Evolutionary conservation across 176 grass and related monocot genomes (phyloP), one percentile per base, ranked within the genome.

Genomic region (Elymus sibiricus): DNA sequence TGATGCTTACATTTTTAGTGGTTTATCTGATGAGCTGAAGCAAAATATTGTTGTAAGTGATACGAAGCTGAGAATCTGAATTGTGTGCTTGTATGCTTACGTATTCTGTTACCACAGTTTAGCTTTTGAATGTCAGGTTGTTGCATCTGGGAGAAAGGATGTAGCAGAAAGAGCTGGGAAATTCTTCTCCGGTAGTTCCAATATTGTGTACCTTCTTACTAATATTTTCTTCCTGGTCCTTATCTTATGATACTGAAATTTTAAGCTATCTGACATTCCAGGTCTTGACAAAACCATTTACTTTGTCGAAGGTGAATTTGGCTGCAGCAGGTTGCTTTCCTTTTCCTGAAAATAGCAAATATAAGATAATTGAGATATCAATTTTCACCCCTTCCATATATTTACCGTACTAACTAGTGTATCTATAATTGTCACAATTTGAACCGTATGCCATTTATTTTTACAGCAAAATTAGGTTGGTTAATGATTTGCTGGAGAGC

Each of bases 401-500:
- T 38, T 26, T 64, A 64, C 22, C 32, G 39, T 73, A 28, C 6
- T 69, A 78, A 2, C 22, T 79, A 78, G 6, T 83, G 61, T 59
- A 83, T 69, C 59, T 78, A 49, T 70, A 66, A 86, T 79, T 75
- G 10, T 40, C 12, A 12, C 49, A 3, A 74, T 42, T 62, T 78
- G 35, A 81, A 83, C 47, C 9, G 1, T 55, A 39, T 47, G 39
- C 42, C 7, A 86, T 68, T 39, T 68, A 70, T 59, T 58, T 91
- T 47, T 90, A 86, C 88, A 98, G 93, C 79, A 95, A 95, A 92
- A 83, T 98, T 89, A 92, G 65, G 84, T 55, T 89, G 69, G 93
- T 98, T 55, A 98, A 98, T 82, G 85, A 90, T 92, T 86, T 98
- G 80, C 76, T 98, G 65, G 93, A 98, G 78, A 51, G 93, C 46